phyloP scores from a whole-genome alignment of 1,284 basidiomycete species.

The Fomitopsis pinicola region DNA sequence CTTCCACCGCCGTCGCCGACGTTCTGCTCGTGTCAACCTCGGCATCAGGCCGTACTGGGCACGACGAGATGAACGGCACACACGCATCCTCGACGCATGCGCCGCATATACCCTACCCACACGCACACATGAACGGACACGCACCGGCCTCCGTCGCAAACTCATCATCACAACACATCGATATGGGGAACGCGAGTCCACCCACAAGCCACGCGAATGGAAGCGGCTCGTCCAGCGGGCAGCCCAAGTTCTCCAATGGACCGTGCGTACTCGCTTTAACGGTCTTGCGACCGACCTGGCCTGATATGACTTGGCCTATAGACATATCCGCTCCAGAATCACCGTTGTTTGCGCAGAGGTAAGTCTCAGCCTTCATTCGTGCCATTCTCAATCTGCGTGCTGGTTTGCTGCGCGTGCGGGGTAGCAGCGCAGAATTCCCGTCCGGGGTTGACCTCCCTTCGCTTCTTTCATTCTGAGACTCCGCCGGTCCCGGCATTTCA shows the following conservation, averaged over 20 bases:
- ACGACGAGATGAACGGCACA: neutral
- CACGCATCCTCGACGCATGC: neutral
- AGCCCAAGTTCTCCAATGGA: conserved; percentile 26
- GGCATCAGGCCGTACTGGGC: neutral
- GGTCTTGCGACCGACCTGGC: conserved; percentile 2
- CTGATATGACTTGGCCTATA: conserved; percentile 20
- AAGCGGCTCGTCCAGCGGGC: neutral
- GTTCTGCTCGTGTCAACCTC: neutral
- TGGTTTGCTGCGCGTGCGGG: neutral
- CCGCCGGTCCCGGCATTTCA: neutral
- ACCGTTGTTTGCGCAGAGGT: conserved; percentile 83
- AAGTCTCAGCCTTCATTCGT: conserved; percentile 16
- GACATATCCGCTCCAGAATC: conserved; percentile 73
- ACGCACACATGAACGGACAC: neutral
- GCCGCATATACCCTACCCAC: neutral
- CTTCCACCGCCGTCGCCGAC: neutral
- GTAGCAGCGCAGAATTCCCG: neutral
- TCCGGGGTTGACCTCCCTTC: neutral
- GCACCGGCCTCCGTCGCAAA: neutral
- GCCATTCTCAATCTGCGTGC: neutral
- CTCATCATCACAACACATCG: neutral
- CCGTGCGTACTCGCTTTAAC: conserved; percentile 21
- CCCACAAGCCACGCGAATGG: neutral
- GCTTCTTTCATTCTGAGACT: neutral
- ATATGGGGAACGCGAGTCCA: neutral